These are phyloP conservation scores for Lactarius sanguifluus DNA, from an alignment of 768 basidiomycete species.

Conservation along the genomic window DNA sequence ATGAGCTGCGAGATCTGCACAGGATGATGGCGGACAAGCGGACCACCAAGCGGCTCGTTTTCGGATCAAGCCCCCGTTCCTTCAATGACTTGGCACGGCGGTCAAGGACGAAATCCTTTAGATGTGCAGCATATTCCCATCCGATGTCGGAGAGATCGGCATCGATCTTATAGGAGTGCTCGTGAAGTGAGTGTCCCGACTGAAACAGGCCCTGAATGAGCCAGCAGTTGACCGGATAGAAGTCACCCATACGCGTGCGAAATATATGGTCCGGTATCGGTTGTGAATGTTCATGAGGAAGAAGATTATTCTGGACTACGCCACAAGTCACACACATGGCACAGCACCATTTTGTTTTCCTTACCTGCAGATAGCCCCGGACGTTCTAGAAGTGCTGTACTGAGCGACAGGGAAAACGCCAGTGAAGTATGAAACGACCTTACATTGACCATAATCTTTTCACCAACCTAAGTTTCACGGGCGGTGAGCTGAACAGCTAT, in stretches of 20 bases:
- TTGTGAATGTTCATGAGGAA: conserved; percentile 99
- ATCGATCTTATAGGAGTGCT: conserved; percentile 98
- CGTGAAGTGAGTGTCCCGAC: conserved; percentile 98
- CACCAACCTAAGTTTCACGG: conserved; percentile 64
- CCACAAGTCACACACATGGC: conserved; percentile 14
- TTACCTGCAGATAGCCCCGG: conserved; percentile 83
- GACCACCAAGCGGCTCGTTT: conserved; percentile 66
- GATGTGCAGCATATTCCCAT: conserved; percentile 89
- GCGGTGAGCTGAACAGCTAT: conserved; percentile 2
- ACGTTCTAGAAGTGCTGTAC: conserved; percentile 53
- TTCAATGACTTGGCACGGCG: conserved; percentile 75
- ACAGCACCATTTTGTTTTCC: conserved; percentile 23
- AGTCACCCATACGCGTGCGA: conserved; percentile 76
- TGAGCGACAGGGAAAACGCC: conserved; percentile 3
- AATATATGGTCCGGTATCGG: conserved; percentile 88
- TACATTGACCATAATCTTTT: conserved; percentile 94
- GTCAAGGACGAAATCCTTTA: conserved; percentile 89
- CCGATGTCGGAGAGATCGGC: conserved; percentile 94
- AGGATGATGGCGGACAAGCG: conserved; percentile 31
- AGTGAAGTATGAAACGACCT: conserved; percentile 32
- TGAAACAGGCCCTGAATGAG: conserved; percentile 35
- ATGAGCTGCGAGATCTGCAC: conserved; percentile 8
- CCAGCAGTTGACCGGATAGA: conserved; percentile 6
- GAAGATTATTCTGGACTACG: conserved; percentile 90
- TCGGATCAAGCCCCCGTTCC: conserved; percentile 62